These are phyloP conservation scores for Lithocarpus polystachyus DNA, from an alignment of 306 rosid species.

Conservation along the genomic window DNA sequence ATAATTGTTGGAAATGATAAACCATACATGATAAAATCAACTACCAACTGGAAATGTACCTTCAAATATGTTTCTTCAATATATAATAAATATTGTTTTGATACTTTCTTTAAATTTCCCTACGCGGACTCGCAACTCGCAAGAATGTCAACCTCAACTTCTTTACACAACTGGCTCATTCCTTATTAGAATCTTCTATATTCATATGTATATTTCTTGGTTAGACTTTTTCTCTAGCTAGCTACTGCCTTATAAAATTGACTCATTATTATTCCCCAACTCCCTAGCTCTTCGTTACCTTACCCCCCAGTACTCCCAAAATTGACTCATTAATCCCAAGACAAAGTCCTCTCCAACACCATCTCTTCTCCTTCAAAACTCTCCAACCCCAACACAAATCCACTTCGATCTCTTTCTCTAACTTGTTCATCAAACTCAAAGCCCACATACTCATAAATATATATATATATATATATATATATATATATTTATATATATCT, in stretches of 20 bases:
- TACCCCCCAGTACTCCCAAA: no score
- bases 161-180: slow-evolving; percentile 9
- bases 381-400: background rate
- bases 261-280: background rate
- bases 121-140: slow-evolving; percentile 23
- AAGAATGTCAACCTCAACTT: slow-evolving; percentile 10
- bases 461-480: no score
- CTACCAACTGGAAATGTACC: background rate
- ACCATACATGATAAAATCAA: background rate
- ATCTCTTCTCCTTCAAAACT: background rate
- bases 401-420: background rate
- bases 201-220: background rate
- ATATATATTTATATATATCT: no score
- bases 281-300: background rate
- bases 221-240: slow-evolving; percentile 3
- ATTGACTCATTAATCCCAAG: no score
- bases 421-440: no score
- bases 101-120: background rate
- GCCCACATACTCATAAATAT: no score
- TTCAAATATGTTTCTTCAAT: background rate
- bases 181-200: slow-evolving; percentile 8
- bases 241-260: background rate
- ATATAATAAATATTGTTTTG: no score
- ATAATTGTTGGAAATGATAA: background rate
- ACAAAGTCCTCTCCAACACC: no score